Conservation (phyloP, 2,329 filamentous ascomycete genomes). For the Scedosporium boydii region DNA sequence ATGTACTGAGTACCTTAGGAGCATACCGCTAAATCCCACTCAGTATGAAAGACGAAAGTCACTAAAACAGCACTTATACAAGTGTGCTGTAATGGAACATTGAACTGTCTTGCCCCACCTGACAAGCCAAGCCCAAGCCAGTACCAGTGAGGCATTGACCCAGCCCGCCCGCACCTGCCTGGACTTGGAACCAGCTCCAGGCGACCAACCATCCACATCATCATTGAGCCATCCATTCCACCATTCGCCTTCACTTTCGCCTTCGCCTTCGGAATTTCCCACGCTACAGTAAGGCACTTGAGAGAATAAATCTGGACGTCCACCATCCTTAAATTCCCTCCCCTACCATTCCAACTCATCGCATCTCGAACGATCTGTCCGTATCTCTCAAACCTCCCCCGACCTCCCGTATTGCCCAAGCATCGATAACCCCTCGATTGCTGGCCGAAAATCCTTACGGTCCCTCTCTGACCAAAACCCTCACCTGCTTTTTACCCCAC, state of each 20-base stretch:
- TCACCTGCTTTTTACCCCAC: not conserved
- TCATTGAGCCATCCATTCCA: not conserved
- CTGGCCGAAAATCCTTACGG: not conserved
- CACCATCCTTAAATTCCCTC: not conserved
- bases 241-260: not conserved
- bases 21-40: not conserved
- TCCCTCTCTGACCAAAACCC: not conserved
- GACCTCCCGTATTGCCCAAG: not conserved
- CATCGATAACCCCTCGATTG: not conserved
- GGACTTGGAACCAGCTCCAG: not conserved
- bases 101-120: not conserved
- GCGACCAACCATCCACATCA: constrained; percentile 3
- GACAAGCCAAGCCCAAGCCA: not conserved
- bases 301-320: not conserved
- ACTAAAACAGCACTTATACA: too few relatives aligned
- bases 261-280: not conserved
- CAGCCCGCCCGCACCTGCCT: not conserved
- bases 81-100: not conserved
- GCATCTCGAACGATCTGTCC: not conserved
- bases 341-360: not conserved
- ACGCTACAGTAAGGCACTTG: not conserved
- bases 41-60: not conserved
- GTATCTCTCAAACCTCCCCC: not conserved
- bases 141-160: too few relatives aligned
- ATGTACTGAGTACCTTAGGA: not conserved